Evolutionary conservation across 768 basidiomycete species (phyloP), one percentile per base, ranked within the genome.

Genomic region (Mycena chlorophos): DNA sequence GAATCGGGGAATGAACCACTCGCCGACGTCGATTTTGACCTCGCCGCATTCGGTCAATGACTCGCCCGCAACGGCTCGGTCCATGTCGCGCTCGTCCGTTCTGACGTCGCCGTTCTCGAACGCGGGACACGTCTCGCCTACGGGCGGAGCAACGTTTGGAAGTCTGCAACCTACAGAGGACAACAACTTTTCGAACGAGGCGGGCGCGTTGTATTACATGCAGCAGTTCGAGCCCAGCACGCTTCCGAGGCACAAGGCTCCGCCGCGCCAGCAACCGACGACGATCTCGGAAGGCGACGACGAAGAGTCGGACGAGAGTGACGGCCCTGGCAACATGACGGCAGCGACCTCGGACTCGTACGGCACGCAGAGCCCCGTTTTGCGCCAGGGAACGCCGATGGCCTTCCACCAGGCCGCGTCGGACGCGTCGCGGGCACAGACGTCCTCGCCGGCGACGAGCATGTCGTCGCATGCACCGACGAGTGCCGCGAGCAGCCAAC

Each of bases 161-260:
- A 31, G 49, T 27, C 62, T 3, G 55, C 57, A 19, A 51, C 65
- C 6, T 55, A 73, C 74, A 34, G 69, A 69, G 5, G 56, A 68
- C 58, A 57, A 56, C 59, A 68, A 73, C 69, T 68, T 87, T 25
- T 72, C 75, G 46, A 71, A 75, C 51, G 86, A 87, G 64, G 83
- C 83, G 12, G 83, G 84, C 23, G 85, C 86, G 13, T 67, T 89
- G 39, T 88, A 81, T 70, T 88, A 84, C 66, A 85, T 89, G 82
- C 82, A 83, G 56, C 80, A 88, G 58, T 68, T 79, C 48, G 77
- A 78, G 66, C 63, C 63, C 37, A 37, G n/a, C n/a, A n/a, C n/a
- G n/a, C n/a, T 62, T 52, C 55, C 54, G 47, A 57, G 57, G 42
- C 43, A 55, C 19, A 51, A 58, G 47, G 45, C 55, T 29, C 67